Percentiles rank a stretch among this genome's conserved stretches.
Evolutionary conservation across 805 yeast species (phyloP).

Genomic region (Nematodospora valgi): DNA sequence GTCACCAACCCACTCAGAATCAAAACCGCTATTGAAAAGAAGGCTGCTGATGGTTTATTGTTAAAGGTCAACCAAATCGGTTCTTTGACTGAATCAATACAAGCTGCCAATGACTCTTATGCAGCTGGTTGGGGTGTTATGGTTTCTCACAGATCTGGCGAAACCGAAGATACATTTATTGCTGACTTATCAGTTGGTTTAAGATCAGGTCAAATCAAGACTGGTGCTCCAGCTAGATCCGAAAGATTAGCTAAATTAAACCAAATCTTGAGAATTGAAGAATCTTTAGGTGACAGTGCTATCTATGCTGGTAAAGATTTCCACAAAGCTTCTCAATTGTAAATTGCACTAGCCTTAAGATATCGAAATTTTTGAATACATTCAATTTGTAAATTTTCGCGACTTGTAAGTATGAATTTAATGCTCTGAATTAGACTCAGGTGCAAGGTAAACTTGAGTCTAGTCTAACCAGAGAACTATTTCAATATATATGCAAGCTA

Average conservation of each 20-base stretch:
- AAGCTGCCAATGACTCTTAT: slow-evolving; percentile 94
- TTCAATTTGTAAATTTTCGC: no score
- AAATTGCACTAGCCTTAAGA: slow-evolving; percentile 16
- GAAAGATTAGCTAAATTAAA: slow-evolving; percentile 99
- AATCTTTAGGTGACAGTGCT: slow-evolving; percentile 97
- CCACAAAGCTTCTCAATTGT: slow-evolving; percentile 52
- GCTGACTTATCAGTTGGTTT: slow-evolving; percentile 98
- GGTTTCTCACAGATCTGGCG: slow-evolving; percentile 99
- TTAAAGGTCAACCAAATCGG: slow-evolving; percentile 99
- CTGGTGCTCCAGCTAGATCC: slow-evolving; percentile 99
- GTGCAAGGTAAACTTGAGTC: no score
- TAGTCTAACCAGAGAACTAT: no score
- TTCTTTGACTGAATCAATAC: slow-evolving; percentile 90
- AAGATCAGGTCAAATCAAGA: slow-evolving; percentile 98
- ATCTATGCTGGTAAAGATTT: slow-evolving; percentile 90
- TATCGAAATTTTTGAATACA: neutral
- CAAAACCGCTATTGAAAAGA: slow-evolving; percentile 93
- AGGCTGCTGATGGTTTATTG: slow-evolving; percentile 90
- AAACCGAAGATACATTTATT: slow-evolving; percentile 97
- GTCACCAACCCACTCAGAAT: slow-evolving; percentile 97
- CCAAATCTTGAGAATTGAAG: slow-evolving; percentile 98
- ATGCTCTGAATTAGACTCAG: no score
- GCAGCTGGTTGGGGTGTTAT: slow-evolving; percentile 99
- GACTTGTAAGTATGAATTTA: no score
- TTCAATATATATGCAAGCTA: no score